Percentiles rank a stretch among this genome's conserved stretches.
Evolutionary conservation across 805 yeast species (phyloP).

Genomic region (Hanseniaspora thailandica): DNA sequence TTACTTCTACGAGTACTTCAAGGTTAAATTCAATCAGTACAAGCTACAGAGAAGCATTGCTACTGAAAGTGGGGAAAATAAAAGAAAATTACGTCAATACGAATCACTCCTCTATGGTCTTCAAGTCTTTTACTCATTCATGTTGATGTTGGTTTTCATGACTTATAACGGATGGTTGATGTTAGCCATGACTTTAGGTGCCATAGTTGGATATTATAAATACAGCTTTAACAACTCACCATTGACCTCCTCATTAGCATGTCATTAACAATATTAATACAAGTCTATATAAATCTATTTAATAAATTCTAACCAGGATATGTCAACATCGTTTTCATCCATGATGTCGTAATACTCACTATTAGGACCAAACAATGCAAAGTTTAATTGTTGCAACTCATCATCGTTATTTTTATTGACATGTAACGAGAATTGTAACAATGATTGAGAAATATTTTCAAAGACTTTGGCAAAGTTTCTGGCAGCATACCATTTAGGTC

Average conservation of each 20-base stretch:
- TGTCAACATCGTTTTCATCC: conserved; percentile 37
- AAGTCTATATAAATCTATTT: conserved; percentile 15
- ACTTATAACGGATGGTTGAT: conserved; percentile 78
- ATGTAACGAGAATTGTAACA: conserved; percentile 35
- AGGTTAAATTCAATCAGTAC: conserved; percentile 21
- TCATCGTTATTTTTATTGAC: conserved; percentile 28
- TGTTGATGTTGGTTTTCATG: conserved; percentile 74
- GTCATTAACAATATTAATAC: conserved; percentile 7
- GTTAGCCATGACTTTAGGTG: conserved; percentile 63
- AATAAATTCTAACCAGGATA: conserved; percentile 31
- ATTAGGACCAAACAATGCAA: conserved; percentile 35
- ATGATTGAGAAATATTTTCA: conserved; percentile 34
- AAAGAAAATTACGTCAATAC: conserved; percentile 19
- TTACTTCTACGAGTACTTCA: conserved; percentile 52
- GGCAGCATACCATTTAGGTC: conserved; percentile 39
- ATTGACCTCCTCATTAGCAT: conserved; percentile 1
- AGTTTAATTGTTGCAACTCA: conserved; percentile 32
- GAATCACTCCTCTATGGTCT: conserved; percentile 43
- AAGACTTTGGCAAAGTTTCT: conserved; percentile 36
- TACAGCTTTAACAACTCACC: conserved; percentile 27
- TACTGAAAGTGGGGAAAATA: not conserved
- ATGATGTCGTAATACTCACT: conserved; percentile 38
- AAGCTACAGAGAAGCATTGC: not conserved
- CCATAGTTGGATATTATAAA: conserved; percentile 51
- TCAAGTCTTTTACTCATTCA: conserved; percentile 58